Conservation (phyloP, 495 filamentous ascomycete genomes). For the Talaromyces liani region DNA sequence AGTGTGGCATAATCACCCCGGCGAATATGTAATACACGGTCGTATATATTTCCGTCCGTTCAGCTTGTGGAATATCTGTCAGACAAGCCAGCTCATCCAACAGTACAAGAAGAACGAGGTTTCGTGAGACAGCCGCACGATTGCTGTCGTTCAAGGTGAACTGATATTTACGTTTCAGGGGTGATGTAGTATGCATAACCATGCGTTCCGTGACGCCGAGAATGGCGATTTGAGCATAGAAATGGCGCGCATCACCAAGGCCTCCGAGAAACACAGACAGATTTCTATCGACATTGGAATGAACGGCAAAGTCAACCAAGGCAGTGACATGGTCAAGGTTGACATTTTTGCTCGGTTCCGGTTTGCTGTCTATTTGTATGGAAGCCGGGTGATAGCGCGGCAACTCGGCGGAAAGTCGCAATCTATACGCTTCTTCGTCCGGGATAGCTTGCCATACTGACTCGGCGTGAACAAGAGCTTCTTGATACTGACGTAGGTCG, state of each 20-base stretch:
- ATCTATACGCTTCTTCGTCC: background rate
- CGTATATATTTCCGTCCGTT: conserved; percentile 5
- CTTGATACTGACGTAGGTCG: conserved; percentile 1
- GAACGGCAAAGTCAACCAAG: background rate
- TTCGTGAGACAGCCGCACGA: background rate
- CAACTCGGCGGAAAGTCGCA: background rate
- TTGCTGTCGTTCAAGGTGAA: conserved; percentile 4
- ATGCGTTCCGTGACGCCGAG: conserved; percentile 35
- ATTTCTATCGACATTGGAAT: background rate
- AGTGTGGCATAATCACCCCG: conserved; percentile 3
- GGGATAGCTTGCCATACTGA: background rate
- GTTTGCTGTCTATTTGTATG: background rate
- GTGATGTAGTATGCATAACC: background rate
- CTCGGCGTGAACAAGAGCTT: background rate
- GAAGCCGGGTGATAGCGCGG: background rate
- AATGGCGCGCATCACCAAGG: conserved; percentile 65
- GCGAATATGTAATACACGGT: conserved; percentile 4
- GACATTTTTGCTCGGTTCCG: background rate
- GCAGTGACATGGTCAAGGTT: conserved; percentile 3
- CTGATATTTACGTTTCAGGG: conserved; percentile 1
- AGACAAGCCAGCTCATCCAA: conserved; percentile 4
- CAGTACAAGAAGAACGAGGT: conserved; percentile 3
- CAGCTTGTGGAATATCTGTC: background rate
- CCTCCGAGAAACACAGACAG: conserved; percentile 3
- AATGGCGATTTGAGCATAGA: conserved; percentile 65